Evolutionary conservation across 306 rosid genomes (phyloP), one percentile per base, ranked within the genome.

Genomic region (Quercus engelmannii): DNA sequence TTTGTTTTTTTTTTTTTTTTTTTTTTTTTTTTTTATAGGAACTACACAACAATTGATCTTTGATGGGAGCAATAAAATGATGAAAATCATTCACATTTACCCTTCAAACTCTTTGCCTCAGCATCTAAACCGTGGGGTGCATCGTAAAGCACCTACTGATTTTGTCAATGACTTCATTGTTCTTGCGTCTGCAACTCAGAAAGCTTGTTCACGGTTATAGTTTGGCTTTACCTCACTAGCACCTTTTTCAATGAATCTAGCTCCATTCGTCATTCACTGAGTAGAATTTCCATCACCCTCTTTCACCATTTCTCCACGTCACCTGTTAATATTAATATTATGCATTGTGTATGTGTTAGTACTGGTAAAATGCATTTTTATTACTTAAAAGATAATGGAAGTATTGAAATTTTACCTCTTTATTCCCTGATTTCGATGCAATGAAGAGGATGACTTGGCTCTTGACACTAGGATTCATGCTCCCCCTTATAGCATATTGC

Each of bases 381-480:
- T 38, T 38, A 38, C 46, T 7, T 7, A 38, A 38, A 7, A 7
- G 46, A 7, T 38, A 38, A 7, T 38, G 20, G 1, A 1, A 23
- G 19, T 38, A 46, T 28, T 56, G 63, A 13, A 1, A 3, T 14
- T 2, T 38, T 80, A 85, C 88, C 87, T 82, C 88, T 7, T 65
- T 65, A 2, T 38, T 87, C 7, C 85, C 79, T 1, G 59, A 25
- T 43, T 46, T 75, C 0, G 88, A 87, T 67, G 87, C 88, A 80
- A 87, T 80, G 21, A 87, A 84, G 7, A 84, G 83, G 75, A 84
- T 87, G 55, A 85, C 33, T 71, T 87, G 81, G 19, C 90, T 87
- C 75, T 84, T 87, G 17, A 82, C 81, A 85, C 31, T 71, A 17
- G 74, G 74, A 38, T 7, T 12, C 74, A 10, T 65, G 51, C 71